Base-by-base conservation (phyloP, 768 basidiomycete genomes). In the Pulveroboletus sp. region DNA sequence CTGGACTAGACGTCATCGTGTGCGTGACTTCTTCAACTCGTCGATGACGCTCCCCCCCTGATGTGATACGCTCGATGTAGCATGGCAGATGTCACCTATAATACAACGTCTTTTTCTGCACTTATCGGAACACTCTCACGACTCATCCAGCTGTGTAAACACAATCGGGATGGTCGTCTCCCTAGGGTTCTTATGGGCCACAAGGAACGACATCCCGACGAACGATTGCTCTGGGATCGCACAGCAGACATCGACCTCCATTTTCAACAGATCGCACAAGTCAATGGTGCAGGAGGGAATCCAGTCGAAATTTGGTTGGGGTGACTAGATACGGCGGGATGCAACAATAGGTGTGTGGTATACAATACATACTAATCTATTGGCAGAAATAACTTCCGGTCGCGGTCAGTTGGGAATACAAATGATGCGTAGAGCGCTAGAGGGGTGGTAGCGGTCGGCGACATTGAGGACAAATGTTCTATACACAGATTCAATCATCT, bases 381-480 rank as follows among this genome's bases (percentile, higher is more conserved):
- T 7, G 10, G 5, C 8, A 39, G 15, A 18, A 24, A 13, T 15
- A 39, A 37, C 28, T 6, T 21, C 10, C 24, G 5, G 27, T 18
- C 6, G 30, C 17, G 42, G 18, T 11, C 27, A 35, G 24, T 27
- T 30, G 44, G 11, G 24, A 38, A 39, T 50, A 51, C 52, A 58
- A 33, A 36, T 10, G 8, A 42, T 33, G n/a, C 6, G 6, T 6
- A 9, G 11, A 43, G 30, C 36, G 6, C 18, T 71, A 93, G 38
- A 93, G 71, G 1, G 90, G 89, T 9, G 92, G 91, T 41, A 94
- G 65, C 15, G 86, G 84, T 52, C 91, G 73, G 53, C 91, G 84
- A 69, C 92, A 93, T 53, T 92, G 83, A n/a, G 92, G 91, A 62
- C 92, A 94, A 36, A 93, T 92, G 55, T 89, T 93, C 87, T 91